These are phyloP conservation scores for Trichoderma koningii DNA, from an alignment of 2,329 filamentous ascomycete species.

Conservation along the genomic window DNA sequence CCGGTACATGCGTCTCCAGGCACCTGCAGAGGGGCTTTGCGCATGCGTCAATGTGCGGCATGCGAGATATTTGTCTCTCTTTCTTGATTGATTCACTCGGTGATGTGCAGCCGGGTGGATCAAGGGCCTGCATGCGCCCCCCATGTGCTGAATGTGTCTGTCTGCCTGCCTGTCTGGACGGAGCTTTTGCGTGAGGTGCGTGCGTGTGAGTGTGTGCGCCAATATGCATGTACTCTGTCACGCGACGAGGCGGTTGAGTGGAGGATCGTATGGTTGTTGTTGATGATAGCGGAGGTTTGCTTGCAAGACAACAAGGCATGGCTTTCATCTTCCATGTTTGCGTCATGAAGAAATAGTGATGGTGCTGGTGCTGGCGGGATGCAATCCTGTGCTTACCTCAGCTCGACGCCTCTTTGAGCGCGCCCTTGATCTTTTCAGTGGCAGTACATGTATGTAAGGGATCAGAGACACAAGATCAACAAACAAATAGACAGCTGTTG, in stretches of 20 bases:
- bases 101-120: constrained; percentile 11
- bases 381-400: too few relatives aligned
- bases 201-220: not conserved
- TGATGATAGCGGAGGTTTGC: too few relatives aligned
- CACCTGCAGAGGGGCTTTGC: not conserved
- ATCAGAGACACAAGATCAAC: not conserved
- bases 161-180: too few relatives aligned
- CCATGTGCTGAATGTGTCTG: not conserved
- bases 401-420: too few relatives aligned
- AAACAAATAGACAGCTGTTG: not conserved
- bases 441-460: not conserved
- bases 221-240: constrained; percentile 15
- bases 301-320: too few relatives aligned
- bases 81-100: constrained; percentile 5
- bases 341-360: too few relatives aligned
- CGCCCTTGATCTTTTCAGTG: too few relatives aligned
- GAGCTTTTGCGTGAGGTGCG: not conserved
- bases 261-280: constrained; percentile 13
- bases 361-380: too few relatives aligned
- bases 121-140: constrained; percentile 20
- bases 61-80: constrained; percentile 18
- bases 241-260: constrained; percentile 10
- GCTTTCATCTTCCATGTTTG: not conserved
- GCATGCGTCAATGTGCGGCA: constrained; percentile 7
- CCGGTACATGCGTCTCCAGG: constrained; percentile 3